Conservation (phyloP, 176 grass and related monocot species). For the Oryza rufipogon region DNA sequence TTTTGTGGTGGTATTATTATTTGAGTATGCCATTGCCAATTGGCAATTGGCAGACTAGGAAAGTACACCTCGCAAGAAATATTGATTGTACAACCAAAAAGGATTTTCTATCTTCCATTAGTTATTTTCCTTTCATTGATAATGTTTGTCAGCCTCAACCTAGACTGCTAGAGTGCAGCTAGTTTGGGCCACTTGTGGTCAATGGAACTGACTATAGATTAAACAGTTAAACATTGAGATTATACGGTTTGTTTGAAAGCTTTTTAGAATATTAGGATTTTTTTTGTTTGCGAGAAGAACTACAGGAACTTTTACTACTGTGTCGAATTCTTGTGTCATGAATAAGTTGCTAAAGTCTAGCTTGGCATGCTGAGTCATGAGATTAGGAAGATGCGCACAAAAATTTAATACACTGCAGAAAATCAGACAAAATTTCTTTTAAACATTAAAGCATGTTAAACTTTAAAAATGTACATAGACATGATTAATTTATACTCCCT, state of each 20-base stretch:
- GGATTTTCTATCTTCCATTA: not conserved
- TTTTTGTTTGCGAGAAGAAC: not conserved
- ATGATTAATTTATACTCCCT: not conserved
- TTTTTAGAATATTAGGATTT: not conserved
- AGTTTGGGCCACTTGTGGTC: conserved; percentile 15
- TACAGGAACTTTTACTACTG: not conserved
- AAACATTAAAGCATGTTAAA: conserved; percentile 10
- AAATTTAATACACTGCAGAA: not conserved
- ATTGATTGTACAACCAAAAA: not conserved
- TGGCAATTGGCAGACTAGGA: conserved; percentile 13
- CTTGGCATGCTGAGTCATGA: conserved; percentile 12
- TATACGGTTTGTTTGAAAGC: not conserved
- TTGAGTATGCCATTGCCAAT: not conserved
- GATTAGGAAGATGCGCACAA: conserved; percentile 16
- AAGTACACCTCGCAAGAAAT: not conserved
- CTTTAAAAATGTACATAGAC: not conserved
- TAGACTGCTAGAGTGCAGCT: conserved; percentile 4
- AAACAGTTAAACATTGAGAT: not conserved
- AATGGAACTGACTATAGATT: conserved; percentile 5
- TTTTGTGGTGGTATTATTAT: not conserved
- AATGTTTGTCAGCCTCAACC: not conserved
- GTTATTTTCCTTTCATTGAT: not conserved
- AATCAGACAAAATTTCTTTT: conserved; percentile 2
- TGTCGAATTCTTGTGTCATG: conserved; percentile 18
- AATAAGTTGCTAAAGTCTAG: not conserved